phyloP scores from a whole-genome alignment of 208 protist species.

The Strigomonas culicis region DNA sequence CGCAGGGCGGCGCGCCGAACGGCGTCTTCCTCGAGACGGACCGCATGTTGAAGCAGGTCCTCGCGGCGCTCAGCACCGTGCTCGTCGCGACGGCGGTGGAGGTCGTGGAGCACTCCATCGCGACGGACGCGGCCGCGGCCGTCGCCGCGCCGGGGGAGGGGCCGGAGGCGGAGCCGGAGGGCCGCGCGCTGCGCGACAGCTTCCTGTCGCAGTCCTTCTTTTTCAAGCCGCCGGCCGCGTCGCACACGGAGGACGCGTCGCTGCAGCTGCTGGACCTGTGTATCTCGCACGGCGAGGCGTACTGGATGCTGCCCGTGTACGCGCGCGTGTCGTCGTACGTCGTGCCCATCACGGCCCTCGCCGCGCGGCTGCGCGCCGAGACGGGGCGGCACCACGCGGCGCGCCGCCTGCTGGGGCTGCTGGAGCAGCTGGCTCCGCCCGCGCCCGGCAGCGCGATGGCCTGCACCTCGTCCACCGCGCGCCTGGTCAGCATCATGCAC shows the following conservation, averaged over 20 bases:
- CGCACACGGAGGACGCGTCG: constrained; percentile 20
- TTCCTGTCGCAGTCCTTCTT: constrained; percentile 13
- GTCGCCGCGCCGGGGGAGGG: constrained; percentile 16
- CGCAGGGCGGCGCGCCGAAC: constrained; percentile 3
- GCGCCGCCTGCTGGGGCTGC: constrained; percentile 2
- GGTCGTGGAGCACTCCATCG: constrained; percentile 16
- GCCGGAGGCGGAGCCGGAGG: background rate
- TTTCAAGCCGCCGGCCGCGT: background rate
- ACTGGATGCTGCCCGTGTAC: constrained; percentile 27
- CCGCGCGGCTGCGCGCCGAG: constrained; percentile 12
- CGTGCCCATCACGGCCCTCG: constrained; percentile 8
- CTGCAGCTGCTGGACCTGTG: constrained; percentile 33
- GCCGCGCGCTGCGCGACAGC: background rate
- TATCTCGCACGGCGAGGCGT: constrained; percentile 29
- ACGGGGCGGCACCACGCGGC: constrained; percentile 16
- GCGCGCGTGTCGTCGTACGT: constrained; percentile 11
- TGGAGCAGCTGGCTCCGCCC: background rate
- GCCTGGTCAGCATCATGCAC: background rate
- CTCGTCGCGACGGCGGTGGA: constrained; percentile 20
- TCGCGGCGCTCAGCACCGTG: constrained; percentile 4
- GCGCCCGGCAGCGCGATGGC: background rate
- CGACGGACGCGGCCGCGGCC: background rate
- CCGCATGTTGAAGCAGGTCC: constrained; percentile 1
- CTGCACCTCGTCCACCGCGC: background rate
- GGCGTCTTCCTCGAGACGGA: constrained; percentile 14